Conservation (phyloP, 2,329 filamentous ascomycete genomes). For the Emergomyces africanus region DNA sequence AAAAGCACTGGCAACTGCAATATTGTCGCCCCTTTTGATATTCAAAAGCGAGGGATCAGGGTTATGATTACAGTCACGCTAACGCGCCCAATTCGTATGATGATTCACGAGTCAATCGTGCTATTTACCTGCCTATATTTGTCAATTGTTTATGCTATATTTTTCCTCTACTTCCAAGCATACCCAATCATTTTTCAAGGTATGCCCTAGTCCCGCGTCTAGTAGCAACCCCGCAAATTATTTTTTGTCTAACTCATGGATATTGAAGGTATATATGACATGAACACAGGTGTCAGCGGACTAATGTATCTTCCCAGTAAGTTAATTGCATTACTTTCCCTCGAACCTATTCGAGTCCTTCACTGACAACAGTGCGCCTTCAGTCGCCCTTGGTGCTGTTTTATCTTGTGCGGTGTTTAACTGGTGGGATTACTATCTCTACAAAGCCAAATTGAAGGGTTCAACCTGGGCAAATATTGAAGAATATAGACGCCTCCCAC, state of each 20-base stretch:
- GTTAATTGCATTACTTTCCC: not conserved
- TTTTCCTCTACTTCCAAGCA: conserved; percentile 11
- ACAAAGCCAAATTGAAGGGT: conserved; percentile 36
- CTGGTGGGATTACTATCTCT: conserved; percentile 50
- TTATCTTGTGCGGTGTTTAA: conserved; percentile 52
- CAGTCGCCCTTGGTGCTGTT: conserved; percentile 48
- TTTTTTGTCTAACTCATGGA: conserved; percentile 2
- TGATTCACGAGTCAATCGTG: conserved; percentile 17
- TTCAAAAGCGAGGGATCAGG: conserved; percentile 8
- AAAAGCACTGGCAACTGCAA: conserved; percentile 9
- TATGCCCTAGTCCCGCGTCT: not conserved
- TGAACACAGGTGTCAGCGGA: conserved; percentile 9
- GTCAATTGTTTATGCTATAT: conserved; percentile 15
- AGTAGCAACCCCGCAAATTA: not conserved
- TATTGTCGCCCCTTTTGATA: conserved; percentile 11
- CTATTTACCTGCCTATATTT: conserved; percentile 16
- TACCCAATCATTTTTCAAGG: conserved; percentile 13
- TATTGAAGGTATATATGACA: conserved; percentile 10
- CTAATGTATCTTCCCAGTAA: conserved; percentile 11
- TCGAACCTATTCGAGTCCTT: not conserved
- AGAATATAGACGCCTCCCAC: conserved; percentile 52
- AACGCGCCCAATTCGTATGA: conserved; percentile 15
- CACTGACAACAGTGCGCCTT: not conserved
- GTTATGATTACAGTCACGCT: conserved; percentile 13
- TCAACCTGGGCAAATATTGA: conserved; percentile 42